phyloP scores from a whole-genome alignment of 2,329 filamentous ascomycete genomes.

The Hymenoscyphus repandus region DNA sequence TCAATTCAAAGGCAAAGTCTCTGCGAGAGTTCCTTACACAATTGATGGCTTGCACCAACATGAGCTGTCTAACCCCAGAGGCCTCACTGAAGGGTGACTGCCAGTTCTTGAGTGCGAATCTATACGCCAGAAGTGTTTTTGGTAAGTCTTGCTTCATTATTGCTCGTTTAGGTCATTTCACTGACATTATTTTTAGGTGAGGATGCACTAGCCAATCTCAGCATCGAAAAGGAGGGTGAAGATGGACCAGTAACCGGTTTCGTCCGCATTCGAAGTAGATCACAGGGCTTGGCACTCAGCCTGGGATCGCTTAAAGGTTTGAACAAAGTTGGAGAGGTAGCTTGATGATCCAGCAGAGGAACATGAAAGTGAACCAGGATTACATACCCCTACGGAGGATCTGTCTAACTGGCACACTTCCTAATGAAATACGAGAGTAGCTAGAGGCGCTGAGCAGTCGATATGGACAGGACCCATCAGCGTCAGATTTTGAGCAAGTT shows the following conservation, averaged over 20 bases:
- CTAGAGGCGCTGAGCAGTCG: constrained; percentile 8
- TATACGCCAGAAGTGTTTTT: constrained; percentile 95
- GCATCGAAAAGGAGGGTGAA: constrained; percentile 95
- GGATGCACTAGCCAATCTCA: constrained; percentile 95
- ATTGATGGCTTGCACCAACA: constrained; percentile 96
- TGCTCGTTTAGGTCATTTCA: neutral
- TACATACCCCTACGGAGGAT: neutral
- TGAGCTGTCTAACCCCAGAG: constrained; percentile 95
- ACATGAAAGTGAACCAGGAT: constrained; percentile 6
- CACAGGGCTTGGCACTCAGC: constrained; percentile 89
- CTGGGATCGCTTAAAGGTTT: constrained; percentile 91
- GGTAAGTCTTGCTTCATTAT: constrained; percentile 57
- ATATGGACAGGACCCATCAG: constrained; percentile 13
- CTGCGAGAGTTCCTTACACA: constrained; percentile 88
- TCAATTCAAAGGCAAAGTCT: constrained; percentile 93
- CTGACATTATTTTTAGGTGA: constrained; percentile 59
- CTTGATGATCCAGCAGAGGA: constrained; percentile 18
- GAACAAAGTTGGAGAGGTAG: constrained; percentile 61
- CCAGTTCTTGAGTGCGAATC: constrained; percentile 93
- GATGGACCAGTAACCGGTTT: constrained; percentile 95
- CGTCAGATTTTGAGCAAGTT: constrained; percentile 18
- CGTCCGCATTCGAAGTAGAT: constrained; percentile 94
- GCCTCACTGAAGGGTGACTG: constrained; percentile 96
- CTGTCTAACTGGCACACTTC: constrained; percentile 12
- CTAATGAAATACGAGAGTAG: constrained; percentile 16